A percentile compares a stretch with the other conserved stretches of the same genome.
Evolutionary conservation across 169 alveolate genomes (phyloP).

Genomic region (Plasmodium coatneyi): DNA sequence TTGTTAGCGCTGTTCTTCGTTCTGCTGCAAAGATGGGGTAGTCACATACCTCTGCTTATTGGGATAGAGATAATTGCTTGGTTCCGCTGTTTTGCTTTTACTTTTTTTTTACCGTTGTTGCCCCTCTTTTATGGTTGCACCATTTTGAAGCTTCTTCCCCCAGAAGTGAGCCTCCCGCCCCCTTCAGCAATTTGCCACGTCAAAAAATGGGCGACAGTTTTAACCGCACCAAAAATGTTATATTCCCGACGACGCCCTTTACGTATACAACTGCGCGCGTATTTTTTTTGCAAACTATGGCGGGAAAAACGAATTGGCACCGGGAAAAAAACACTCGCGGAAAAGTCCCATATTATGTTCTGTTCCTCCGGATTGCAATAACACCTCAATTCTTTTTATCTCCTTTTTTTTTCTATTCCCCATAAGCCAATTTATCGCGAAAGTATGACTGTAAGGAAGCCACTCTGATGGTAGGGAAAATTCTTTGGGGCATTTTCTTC

Average conservation of each 20-base stretch:
- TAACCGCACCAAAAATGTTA: background rate
- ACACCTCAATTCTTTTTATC: background rate
- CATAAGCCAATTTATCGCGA: background rate
- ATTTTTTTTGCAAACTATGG: background rate
- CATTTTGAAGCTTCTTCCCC: background rate
- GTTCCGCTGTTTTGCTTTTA: background rate
- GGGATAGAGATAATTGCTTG: background rate
- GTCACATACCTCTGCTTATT: background rate
- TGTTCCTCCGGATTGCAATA: background rate
- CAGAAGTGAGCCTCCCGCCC: too few species aligned
- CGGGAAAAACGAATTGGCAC: background rate
- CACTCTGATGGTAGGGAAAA: background rate
- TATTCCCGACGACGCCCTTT: background rate
- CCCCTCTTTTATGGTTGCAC: background rate
- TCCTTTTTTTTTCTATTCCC: background rate
- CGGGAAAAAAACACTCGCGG: background rate
- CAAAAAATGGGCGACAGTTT: background rate
- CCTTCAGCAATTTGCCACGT: background rate
- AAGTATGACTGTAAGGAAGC: background rate
- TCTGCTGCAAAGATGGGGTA: background rate
- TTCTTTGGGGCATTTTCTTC: background rate
- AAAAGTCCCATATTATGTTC: background rate
- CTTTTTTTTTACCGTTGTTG: background rate
- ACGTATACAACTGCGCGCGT: background rate
- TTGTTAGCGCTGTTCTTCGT: background rate